Evolutionary conservation across 345 rosid genomes (phyloP).

Genomic region (Gossypium sturtianum): DNA sequence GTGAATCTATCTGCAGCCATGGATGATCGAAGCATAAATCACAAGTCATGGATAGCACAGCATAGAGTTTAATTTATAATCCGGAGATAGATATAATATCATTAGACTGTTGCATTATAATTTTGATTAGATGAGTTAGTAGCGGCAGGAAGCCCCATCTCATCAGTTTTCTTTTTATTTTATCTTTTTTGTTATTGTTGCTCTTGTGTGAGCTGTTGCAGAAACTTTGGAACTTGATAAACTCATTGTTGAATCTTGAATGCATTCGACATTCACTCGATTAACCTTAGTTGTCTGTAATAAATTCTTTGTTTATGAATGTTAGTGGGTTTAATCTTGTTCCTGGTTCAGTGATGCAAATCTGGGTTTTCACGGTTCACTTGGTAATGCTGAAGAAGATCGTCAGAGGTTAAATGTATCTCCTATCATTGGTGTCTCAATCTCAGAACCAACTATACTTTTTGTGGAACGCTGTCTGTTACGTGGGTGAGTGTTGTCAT

Average conservation of each 20-base stretch:
- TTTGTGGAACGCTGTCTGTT: background rate
- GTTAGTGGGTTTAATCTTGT: background rate
- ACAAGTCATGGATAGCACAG: slow-evolving; percentile 19
- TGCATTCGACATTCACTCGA: background rate
- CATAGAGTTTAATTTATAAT: slow-evolving; percentile 15
- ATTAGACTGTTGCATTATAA: slow-evolving; percentile 7
- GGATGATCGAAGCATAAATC: slow-evolving; percentile 35
- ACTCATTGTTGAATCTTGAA: slow-evolving; percentile 11
- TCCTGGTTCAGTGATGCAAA: background rate
- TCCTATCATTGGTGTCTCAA: background rate
- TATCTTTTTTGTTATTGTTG: background rate
- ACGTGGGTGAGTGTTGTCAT: too few species aligned
- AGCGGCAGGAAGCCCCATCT: slow-evolving; percentile 45
- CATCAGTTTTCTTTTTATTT: slow-evolving; percentile 19
- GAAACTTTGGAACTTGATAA: slow-evolving; percentile 8
- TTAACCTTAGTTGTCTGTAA: background rate
- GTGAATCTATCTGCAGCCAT: slow-evolving; percentile 60
- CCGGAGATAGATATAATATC: slow-evolving; percentile 12
- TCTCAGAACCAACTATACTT: background rate
- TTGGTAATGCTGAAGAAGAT: background rate
- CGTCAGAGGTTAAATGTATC: background rate
- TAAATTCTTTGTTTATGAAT: background rate
- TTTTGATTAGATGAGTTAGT: slow-evolving; percentile 36
- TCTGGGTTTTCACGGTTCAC: background rate
- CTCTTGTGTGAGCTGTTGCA: slow-evolving; percentile 7